A percentile compares a stretch with the other conserved stretches of the same genome.
These are phyloP conservation scores for Vaccinium darrowii DNA, from an alignment of 148 eudicot species.

Conservation along the genomic window DNA sequence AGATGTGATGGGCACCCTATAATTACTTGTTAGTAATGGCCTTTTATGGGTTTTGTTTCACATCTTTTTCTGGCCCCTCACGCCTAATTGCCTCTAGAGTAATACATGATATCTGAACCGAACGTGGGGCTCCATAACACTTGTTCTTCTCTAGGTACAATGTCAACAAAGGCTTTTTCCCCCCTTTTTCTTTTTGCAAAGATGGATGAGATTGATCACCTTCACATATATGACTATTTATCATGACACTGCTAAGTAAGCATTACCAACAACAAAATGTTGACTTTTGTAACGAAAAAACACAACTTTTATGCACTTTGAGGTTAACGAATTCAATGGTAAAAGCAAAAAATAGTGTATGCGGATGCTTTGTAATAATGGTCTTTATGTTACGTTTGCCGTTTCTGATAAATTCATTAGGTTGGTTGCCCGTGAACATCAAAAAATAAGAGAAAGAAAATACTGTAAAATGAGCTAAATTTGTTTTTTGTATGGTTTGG, in stretches of 20 bases:
- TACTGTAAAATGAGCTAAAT: neutral
- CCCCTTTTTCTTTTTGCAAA: neutral
- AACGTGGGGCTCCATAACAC: conserved; percentile 11
- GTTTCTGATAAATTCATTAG: neutral
- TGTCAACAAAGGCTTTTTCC: neutral
- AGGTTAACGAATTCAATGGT: conserved; percentile 13
- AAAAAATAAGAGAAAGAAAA: neutral
- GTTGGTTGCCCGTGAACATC: neutral
- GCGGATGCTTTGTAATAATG: neutral
- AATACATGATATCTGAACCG: conserved; percentile 16
- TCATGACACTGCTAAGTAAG: conserved; percentile 9
- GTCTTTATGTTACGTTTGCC: neutral
- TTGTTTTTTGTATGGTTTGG: neutral
- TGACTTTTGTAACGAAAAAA: conserved; percentile 6
- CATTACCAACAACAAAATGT: neutral
- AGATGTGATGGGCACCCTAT: conserved; percentile 1
- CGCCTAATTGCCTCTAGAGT: neutral
- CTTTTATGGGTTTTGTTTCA: conserved; percentile 2
- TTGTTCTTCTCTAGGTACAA: conserved; percentile 8
- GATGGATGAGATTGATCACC: conserved; percentile 14
- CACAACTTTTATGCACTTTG: conserved; percentile 5
- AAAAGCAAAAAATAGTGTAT: neutral
- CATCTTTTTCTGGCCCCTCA: conserved; percentile 8
- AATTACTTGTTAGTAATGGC: conserved; percentile 1
- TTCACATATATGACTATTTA: neutral